Base-by-base conservation (phyloP, 495 filamentous ascomycete species). In the Aspergillus bertholletiae region DNA sequence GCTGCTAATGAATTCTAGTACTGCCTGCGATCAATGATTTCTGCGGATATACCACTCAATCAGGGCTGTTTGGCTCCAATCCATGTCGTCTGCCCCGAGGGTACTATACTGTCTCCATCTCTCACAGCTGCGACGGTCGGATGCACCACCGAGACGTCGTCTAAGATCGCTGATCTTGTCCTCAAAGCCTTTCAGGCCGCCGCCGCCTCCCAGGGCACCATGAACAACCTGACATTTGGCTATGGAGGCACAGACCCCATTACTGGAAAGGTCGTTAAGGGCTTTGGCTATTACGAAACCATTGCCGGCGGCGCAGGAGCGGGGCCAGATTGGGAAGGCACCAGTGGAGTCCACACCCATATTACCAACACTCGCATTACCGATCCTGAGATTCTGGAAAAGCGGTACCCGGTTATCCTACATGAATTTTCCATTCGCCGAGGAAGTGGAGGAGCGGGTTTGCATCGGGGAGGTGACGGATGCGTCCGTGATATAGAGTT, bases 281-380 rank as follows among this genome's bases (percentile, higher is more conserved):
- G 91, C 6, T 97, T 96, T 65, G 91, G 89, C 11, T 97, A 97
- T 76, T 96, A 95, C 71, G 91, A 96, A 74, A 96, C 91, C 3
- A 94, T 96, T 67, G 88, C 89, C 7, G 93, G 93, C 26, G 93
- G 93, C 2, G 86, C 81, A 51, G 93, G 93, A 44, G 93, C 92
- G 0, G 89, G 90, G 0, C 78, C 84, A 0, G 77, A 77, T 23
- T 96, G 91, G 91, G 80, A 90, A 53, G 93, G 93, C 22, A 89
- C 87, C 3, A 84, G 79, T 54, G 92, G 90, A 28, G 92, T 96
- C 40, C 93, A 97, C 68, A 86, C 83, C 20, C 90, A 97, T 71
- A 96, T 96, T 88, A 97, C 93, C 13, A 97, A 97, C 67, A 97
- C 93, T 3, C 84, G 93, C 7, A 96, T 96, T 65, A 96, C 93